Evolutionary conservation across 352 stramenopile genomes (phyloP).

Genomic region (Phytophthora citricola): DNA sequence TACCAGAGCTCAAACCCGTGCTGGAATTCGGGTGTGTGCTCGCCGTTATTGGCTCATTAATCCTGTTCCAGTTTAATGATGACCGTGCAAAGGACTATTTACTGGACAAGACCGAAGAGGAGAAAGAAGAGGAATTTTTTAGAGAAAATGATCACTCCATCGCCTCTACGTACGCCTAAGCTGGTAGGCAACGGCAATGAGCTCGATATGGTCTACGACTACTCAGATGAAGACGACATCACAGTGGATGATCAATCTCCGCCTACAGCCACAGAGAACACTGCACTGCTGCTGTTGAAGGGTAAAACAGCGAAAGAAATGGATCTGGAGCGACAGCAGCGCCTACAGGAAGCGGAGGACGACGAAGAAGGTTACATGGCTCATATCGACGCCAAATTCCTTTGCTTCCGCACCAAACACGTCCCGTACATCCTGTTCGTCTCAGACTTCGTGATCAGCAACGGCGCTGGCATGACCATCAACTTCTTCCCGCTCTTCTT

Average conservation of each 20-base stretch:
- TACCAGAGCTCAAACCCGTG: slow-evolving; percentile 60
- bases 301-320: slow-evolving; percentile 36
- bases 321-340: slow-evolving; percentile 38
- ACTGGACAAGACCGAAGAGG: slow-evolving; percentile 26
- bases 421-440: slow-evolving; percentile 76
- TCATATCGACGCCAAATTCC: slow-evolving; percentile 50
- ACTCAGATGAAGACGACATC: slow-evolving; percentile 60
- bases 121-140: slow-evolving; percentile 35
- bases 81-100: slow-evolving; percentile 57
- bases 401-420: slow-evolving; percentile 71
- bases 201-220: slow-evolving; percentile 75
- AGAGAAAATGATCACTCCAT: slow-evolving; percentile 27
- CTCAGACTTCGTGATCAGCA: slow-evolving; percentile 87
- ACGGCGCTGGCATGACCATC: slow-evolving; percentile 85
- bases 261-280: slow-evolving; percentile 43
- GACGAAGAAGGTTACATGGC: slow-evolving; percentile 43
- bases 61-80: slow-evolving; percentile 69
- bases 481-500: slow-evolving; percentile 90
- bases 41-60: slow-evolving; percentile 49
- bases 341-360: slow-evolving; percentile 27
- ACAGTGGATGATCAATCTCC: slow-evolving; percentile 37
- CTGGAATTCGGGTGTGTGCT: slow-evolving; percentile 68
- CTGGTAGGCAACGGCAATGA: slow-evolving; percentile 59
- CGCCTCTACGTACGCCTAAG: slow-evolving; percentile 67
- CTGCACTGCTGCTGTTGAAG: slow-evolving; percentile 37